A percentile compares a stretch with the other conserved stretches of the same genome.
These are phyloP conservation scores for Thielaviopsis populi DNA, from an alignment of 2,329 filamentous ascomycete species.

Conservation along the genomic window DNA sequence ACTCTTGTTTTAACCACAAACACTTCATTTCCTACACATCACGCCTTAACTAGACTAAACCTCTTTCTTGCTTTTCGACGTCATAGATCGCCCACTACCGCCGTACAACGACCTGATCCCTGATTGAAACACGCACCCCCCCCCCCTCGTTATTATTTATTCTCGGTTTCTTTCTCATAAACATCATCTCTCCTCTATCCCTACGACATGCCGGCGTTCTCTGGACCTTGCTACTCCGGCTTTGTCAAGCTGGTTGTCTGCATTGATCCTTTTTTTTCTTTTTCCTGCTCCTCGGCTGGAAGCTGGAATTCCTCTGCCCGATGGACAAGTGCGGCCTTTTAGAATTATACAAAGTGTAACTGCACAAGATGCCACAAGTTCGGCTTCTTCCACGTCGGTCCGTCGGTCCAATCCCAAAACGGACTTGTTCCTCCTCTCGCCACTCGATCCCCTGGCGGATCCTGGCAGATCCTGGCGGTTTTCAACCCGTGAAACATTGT, in stretches of 20 bases:
- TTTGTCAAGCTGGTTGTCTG: constrained; percentile 14
- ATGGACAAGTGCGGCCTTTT: constrained; percentile 32
- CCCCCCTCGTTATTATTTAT: background rate
- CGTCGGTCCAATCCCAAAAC: constrained; percentile 24
- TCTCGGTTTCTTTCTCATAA: background rate
- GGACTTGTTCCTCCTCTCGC: constrained; percentile 34
- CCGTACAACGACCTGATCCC: background rate
- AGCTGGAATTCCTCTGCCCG: background rate
- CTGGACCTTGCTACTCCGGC: constrained; percentile 11
- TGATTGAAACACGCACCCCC: background rate
- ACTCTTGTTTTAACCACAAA: background rate
- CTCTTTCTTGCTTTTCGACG: background rate
- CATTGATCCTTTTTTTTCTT: constrained; percentile 10
- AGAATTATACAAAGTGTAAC: constrained; percentile 26
- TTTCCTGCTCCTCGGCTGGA: constrained; percentile 7
- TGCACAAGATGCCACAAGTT: constrained; percentile 33
- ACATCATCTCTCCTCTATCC: background rate
- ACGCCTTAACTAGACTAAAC: background rate
- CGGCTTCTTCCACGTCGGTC: constrained; percentile 29
- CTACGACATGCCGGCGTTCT: constrained; percentile 10
- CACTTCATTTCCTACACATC: background rate
- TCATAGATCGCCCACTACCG: background rate
- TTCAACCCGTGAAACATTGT: constrained; percentile 24
- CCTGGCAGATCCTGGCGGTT: constrained; percentile 27
- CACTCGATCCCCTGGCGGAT: constrained; percentile 25